phyloP scores from a whole-genome alignment of 176 grass and related monocot species.

The Aegilops sharonensis region DNA sequence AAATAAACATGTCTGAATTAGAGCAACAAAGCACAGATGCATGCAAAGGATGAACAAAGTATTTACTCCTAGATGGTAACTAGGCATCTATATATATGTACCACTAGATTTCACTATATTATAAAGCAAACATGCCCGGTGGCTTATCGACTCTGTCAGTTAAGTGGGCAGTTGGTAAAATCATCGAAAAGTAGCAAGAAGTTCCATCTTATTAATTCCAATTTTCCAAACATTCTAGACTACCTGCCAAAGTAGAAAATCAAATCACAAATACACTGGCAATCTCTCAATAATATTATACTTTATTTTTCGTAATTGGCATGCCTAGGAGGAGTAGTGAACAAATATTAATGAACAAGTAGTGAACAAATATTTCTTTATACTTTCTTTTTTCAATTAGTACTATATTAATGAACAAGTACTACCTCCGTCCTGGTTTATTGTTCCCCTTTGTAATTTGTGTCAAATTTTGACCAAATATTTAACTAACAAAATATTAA shows the following conservation, averaged over 20 bases:
- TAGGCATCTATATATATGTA: neutral
- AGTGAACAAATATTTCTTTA: neutral
- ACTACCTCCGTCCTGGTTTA: too few species aligned
- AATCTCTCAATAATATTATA: neutral
- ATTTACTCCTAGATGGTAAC: neutral
- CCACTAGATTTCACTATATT: neutral
- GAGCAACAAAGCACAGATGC: neutral
- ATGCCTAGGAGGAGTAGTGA: too few species aligned
- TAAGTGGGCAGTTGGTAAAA: neutral
- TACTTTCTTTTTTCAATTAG: too few species aligned
- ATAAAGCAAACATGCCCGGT: neutral
- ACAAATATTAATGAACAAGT: too few species aligned
- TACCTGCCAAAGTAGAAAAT: neutral
- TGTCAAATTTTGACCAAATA: too few species aligned
- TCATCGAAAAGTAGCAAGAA: neutral
- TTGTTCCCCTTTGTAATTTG: too few species aligned
- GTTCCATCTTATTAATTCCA: constrained; percentile 11
- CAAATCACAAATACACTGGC: neutral
- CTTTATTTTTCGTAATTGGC: too few species aligned
- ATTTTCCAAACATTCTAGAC: constrained; percentile 1
- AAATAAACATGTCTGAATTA: neutral
- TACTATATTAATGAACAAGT: too few species aligned
- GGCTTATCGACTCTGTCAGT: neutral
- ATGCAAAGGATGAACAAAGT: neutral
- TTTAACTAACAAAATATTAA: too few species aligned